Evolutionary conservation across 2,329 filamentous ascomycete genomes (phyloP), one percentile per base, ranked within the genome.

Genomic region (Pestalotiopsis sp.): DNA sequence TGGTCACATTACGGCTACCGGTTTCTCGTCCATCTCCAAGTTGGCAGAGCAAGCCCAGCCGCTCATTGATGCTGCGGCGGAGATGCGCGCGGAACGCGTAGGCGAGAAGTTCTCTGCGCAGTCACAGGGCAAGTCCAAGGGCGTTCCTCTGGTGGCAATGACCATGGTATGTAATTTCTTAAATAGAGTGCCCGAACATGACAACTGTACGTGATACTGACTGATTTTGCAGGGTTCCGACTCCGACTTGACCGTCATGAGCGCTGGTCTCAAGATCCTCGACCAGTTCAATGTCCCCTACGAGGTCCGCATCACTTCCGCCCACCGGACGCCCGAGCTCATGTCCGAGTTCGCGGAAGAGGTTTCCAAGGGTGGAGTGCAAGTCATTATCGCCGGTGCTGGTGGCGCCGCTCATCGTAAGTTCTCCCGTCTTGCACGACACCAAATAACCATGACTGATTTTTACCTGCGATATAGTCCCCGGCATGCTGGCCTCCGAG

Each of bases 1-100:
- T 83, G 95, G 95, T 12, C 96, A 99, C 79, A 89, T 99, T 73
- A 98, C 95, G 0, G 82, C 97, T 49, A 92, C 93, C 1, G 90
- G 90, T 1, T 84, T 87, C 13, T 90, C 88, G 0, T 89, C 95
- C 77, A 82, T 87, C 49, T 86, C 91, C 74, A 90, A 92, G n/a
- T 80, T 90, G 17, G 84, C 86, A 69, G 72, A 78, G 77, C 83
- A 86, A 17, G 86, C 91, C 14, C 88, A 92, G 49, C 88, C 92
- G 65, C 86, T 98, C 25, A 88, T 97, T 69, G 82, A 90, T 59
- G 82, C 87, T 65, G 87, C 89, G 27, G 87, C 92, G 73, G 76
- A 79, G 13, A 88, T 92, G 72, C 86, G 87, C 60, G 81, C 82
- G n/a, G 86, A 87, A 68, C 83, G 88, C 14, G 77, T 89, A 39